phyloP scores from a whole-genome alignment of 257 asterid genomes.

The Parsonsia alboflavescens region DNA sequence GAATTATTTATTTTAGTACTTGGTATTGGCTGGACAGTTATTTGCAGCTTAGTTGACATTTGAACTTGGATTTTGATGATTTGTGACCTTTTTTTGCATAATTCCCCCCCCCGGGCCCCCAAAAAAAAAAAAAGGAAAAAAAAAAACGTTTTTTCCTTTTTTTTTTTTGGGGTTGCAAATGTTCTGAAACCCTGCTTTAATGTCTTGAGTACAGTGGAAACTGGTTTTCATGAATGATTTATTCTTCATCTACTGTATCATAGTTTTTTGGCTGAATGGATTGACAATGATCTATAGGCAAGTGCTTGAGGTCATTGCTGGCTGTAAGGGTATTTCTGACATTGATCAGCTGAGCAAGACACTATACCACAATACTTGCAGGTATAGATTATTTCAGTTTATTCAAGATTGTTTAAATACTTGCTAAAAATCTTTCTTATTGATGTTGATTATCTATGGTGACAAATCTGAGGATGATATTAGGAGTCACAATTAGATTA shows the following conservation, averaged over 20 bases:
- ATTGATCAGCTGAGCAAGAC: conserved; percentile 68
- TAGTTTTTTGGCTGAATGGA: not conserved
- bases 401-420: conserved; percentile 3
- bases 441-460: not conserved
- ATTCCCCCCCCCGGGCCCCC: too few species aligned
- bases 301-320: conserved; percentile 94
- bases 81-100: not conserved
- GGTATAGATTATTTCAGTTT: conserved; percentile 28
- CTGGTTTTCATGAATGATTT: too few species aligned
- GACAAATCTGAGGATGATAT: not conserved
- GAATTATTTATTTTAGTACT: not conserved
- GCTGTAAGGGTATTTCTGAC: conserved; percentile 73
- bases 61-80: not conserved
- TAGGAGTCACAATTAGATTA: not conserved
- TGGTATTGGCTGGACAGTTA: not conserved
- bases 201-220: not conserved
- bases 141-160: too few species aligned
- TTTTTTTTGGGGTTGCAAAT: not conserved
- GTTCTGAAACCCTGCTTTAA: not conserved
- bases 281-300: conserved; percentile 45
- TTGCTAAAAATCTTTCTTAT: not conserved
- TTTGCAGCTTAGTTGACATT: not conserved
- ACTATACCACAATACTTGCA: conserved; percentile 83
- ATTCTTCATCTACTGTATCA: not conserved
- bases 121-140: too few species aligned